Percentiles rank a stretch among this genome's conserved stretches.
These are phyloP conservation scores for Prunus kanzakura DNA, from an alignment of 306 rosid species.

Conservation along the genomic window DNA sequence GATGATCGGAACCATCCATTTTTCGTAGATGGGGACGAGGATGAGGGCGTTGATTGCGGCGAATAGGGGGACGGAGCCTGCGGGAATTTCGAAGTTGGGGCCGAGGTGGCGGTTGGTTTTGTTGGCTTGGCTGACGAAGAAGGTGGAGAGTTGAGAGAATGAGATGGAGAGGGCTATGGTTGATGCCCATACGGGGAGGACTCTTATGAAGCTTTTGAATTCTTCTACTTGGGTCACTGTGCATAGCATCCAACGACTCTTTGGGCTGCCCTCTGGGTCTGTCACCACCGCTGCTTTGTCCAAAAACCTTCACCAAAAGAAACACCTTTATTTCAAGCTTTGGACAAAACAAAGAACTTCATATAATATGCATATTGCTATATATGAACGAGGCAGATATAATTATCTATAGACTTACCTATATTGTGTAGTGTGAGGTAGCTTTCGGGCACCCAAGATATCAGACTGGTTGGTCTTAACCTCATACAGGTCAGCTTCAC, in stretches of 20 bases:
- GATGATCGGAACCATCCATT: slow-evolving; percentile 41
- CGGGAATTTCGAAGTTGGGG: slow-evolving; percentile 37
- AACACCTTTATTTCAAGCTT: background rate
- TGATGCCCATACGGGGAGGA: slow-evolving; percentile 51
- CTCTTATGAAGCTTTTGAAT: slow-evolving; percentile 41
- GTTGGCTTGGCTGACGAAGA: slow-evolving; percentile 53
- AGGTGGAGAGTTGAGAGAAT: slow-evolving; percentile 53
- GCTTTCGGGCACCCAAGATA: slow-evolving; percentile 42
- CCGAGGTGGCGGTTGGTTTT: slow-evolving; percentile 42
- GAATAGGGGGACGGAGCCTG: slow-evolving; percentile 48
- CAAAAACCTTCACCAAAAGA: slow-evolving; percentile 31
- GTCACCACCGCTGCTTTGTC: slow-evolving; percentile 49
- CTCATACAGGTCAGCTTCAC: slow-evolving; percentile 31
- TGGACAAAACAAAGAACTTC: background rate
- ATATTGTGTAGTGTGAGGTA: slow-evolving; percentile 40
- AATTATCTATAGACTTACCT: slow-evolving; percentile 20
- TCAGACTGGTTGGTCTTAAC: slow-evolving; percentile 40
- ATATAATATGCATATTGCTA: background rate
- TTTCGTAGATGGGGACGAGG: slow-evolving; percentile 56
- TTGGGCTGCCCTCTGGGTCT: slow-evolving; percentile 20
- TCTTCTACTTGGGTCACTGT: slow-evolving; percentile 70
- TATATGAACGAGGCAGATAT: background rate
- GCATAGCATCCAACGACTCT: slow-evolving; percentile 40
- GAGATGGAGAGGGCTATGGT: slow-evolving; percentile 53
- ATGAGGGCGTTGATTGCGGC: slow-evolving; percentile 44